Evolutionary conservation across 2,329 filamentous ascomycete species (phyloP).

Genomic region (Volutella citrinella): DNA sequence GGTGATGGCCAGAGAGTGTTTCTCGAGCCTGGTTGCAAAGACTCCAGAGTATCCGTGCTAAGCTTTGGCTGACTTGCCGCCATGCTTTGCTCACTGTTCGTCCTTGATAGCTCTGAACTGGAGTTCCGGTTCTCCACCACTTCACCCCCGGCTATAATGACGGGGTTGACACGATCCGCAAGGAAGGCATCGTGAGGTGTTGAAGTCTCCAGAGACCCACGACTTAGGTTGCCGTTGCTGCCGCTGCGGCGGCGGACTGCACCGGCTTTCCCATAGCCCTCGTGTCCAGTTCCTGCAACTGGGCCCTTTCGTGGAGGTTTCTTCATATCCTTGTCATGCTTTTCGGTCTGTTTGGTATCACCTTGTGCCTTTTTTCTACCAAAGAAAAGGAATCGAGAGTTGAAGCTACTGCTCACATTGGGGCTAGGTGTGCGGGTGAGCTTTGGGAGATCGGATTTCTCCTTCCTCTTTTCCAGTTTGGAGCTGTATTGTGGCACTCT

Average conservation of each 20-base stretch:
- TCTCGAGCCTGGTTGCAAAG: conserved; percentile 38
- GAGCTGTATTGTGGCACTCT: conserved; percentile 9
- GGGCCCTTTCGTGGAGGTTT: conserved; percentile 66
- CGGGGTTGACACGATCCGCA: conserved; percentile 60
- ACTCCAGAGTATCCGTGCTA: conserved; percentile 38
- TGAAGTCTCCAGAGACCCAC: conserved; percentile 53
- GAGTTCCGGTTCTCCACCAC: conserved; percentile 59
- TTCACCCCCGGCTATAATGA: conserved; percentile 63
- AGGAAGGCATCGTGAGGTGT: conserved; percentile 55
- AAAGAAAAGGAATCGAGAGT: conserved; percentile 74
- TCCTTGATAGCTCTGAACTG: conserved; percentile 45
- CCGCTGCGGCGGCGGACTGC: conserved; percentile 61
- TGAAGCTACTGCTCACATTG: conserved; percentile 51
- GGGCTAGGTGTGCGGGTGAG: conserved; percentile 50
- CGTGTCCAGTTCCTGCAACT: conserved; percentile 88
- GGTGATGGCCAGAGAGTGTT: conserved; percentile 54
- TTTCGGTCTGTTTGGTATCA: conserved; percentile 47
- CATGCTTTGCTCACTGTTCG: conserved; percentile 50
- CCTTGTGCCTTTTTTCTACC: conserved; percentile 64
- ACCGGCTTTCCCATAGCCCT: conserved; percentile 72
- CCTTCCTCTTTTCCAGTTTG: conserved; percentile 19
- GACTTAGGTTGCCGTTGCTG: conserved; percentile 47
- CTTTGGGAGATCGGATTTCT: conserved; percentile 15
- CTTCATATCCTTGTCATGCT: conserved; percentile 43
- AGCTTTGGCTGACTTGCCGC: conserved; percentile 36